Evolutionary conservation across 306 rosid species (phyloP).

Genomic region (Dryas alaskensis): DNA sequence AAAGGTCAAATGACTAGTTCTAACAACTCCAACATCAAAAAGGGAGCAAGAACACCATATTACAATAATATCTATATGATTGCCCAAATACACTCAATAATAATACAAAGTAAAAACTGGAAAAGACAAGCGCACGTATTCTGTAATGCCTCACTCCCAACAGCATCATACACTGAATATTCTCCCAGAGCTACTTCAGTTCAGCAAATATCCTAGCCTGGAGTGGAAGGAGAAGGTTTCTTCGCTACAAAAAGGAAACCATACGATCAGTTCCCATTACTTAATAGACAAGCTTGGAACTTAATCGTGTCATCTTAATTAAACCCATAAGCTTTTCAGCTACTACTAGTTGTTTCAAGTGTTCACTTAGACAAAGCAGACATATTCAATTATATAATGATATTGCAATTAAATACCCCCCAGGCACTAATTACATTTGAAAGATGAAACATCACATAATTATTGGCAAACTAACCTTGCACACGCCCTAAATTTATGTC

Average conservation of each 20-base stretch:
- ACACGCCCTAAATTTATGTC: constrained; percentile 35
- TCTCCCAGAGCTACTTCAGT: not conserved
- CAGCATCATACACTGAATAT: not conserved
- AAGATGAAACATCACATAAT: not conserved
- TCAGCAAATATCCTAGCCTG: constrained; percentile 6
- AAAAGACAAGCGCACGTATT: not conserved
- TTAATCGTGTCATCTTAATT: not conserved
- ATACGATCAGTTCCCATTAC: not conserved
- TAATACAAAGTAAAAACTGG: not conserved
- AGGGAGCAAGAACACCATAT: not conserved
- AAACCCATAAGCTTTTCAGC: not conserved
- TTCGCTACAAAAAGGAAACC: constrained; percentile 1
- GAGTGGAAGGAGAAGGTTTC: not conserved
- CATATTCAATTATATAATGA: not conserved
- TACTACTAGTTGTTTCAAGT: not conserved
- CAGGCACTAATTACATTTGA: not conserved
- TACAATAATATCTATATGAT: constrained; percentile 8
- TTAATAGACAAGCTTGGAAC: not conserved
- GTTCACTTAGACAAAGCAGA: not conserved
- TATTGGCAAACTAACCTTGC: constrained; percentile 37
- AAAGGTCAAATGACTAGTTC: not conserved
- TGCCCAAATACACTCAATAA: not conserved
- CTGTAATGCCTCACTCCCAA: constrained; percentile 6
- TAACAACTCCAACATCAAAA: constrained; percentile 9
- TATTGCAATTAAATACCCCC: not conserved